A percentile compares a stretch with the other conserved stretches of the same genome.
Conservation (phyloP, 805 yeast species). For the Pichia nakasei region DNA sequence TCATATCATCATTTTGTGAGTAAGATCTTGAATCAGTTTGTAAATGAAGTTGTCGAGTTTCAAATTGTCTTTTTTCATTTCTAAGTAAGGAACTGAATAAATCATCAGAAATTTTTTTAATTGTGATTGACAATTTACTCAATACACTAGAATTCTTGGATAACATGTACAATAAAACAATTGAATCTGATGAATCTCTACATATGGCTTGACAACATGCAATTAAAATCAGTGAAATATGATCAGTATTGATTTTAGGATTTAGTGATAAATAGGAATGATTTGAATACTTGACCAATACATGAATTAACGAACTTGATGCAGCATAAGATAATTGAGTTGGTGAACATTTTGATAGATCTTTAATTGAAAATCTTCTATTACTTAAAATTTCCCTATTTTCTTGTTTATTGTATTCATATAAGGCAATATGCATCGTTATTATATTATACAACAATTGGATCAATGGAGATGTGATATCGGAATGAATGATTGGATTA, state of each 20-base stretch:
- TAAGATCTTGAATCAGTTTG: not conserved
- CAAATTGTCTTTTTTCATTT: constrained; percentile 7
- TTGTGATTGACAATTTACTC: constrained; percentile 28
- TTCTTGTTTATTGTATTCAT: not conserved
- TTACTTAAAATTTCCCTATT: constrained; percentile 11
- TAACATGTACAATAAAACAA: constrained; percentile 45
- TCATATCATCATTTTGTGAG: not conserved
- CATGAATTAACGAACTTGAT: constrained; percentile 35
- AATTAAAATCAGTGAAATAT: constrained; percentile 50
- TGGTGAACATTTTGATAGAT: constrained; percentile 7
- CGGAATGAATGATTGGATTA: constrained; percentile 10
- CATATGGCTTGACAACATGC: constrained; percentile 44
- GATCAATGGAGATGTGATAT: constrained; percentile 38
- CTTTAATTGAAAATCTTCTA: constrained; percentile 12
- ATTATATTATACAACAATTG: constrained; percentile 57
- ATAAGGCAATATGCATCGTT: constrained; percentile 24
- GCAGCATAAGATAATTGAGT: constrained; percentile 44
- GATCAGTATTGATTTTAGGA: constrained; percentile 38
- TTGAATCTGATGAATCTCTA: constrained; percentile 42
- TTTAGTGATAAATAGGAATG: constrained; percentile 29
- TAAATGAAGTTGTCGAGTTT: not conserved
- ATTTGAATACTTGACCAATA: constrained; percentile 32
- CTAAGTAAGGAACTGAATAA: constrained; percentile 11
- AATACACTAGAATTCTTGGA: constrained; percentile 33
- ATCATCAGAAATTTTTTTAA: constrained; percentile 23